Conservation (phyloP, 345 rosid species). For the Camelina hispida region DNA sequence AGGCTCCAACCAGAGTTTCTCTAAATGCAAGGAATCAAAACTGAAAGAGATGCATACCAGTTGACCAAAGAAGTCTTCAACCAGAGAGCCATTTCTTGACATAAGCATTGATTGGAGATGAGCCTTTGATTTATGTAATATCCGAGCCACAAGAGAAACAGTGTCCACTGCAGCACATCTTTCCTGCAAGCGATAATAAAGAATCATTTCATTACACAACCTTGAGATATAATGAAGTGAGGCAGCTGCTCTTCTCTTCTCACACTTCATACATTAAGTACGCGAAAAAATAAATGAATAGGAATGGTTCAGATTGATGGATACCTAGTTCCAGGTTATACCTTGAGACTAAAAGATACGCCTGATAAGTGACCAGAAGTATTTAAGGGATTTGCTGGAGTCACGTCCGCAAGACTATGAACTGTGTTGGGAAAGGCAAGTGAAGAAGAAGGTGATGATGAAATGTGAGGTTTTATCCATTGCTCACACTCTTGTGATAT, state of each 20-base stretch:
- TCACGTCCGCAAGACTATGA: slow-evolving; percentile 62
- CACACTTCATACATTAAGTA: slow-evolving; percentile 28
- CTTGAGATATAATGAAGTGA: slow-evolving; percentile 7
- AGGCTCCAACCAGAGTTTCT: slow-evolving; percentile 14
- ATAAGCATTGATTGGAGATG: slow-evolving; percentile 94
- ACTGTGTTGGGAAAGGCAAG: slow-evolving; percentile 51
- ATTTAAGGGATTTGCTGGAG: slow-evolving; percentile 63
- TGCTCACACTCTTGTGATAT: slow-evolving; percentile 93
- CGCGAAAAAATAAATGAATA: neutral
- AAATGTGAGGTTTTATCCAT: slow-evolving; percentile 75
- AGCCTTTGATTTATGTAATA: slow-evolving; percentile 83
- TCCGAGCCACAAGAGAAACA: slow-evolving; percentile 78
- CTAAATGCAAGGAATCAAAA: neutral
- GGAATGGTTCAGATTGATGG: slow-evolving; percentile 22
- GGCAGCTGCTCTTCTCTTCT: slow-evolving; percentile 27
- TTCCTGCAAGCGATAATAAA: slow-evolving; percentile 68
- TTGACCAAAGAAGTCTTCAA: slow-evolving; percentile 85
- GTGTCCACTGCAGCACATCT: slow-evolving; percentile 92
- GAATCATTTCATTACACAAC: slow-evolving; percentile 20
- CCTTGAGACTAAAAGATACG: slow-evolving; percentile 83
- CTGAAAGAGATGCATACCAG: slow-evolving; percentile 58
- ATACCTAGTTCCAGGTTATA: slow-evolving; percentile 40
- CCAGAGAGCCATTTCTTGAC: slow-evolving; percentile 71
- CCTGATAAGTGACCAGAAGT: slow-evolving; percentile 53
- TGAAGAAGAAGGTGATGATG: slow-evolving; percentile 58